Base-by-base conservation (phyloP, 108 stramenopile genomes). In the Bacterosira constricta region DNA sequence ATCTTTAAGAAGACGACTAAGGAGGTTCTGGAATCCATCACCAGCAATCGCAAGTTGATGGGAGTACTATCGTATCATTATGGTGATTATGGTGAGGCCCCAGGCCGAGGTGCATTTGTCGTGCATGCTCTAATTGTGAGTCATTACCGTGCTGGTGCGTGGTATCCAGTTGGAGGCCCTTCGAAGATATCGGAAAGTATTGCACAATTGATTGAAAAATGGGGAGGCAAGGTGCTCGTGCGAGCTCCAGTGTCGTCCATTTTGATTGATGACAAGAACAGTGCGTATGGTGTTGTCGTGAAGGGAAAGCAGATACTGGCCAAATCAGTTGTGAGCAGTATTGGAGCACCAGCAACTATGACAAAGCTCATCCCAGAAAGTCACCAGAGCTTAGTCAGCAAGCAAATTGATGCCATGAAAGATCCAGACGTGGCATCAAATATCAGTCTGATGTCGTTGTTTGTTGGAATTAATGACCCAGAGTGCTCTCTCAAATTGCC, bases 31-130 rank as follows among this genome's bases (percentile, higher is more conserved):
- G 64, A 64, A 3, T 49, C 45, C 35, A 50, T 73, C 21, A 79
- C 78, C n/a, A 74, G 35, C 30, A 60, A 79, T 51, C 34, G 26
- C 20, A 64, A 72, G 36, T 42, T 79, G 38, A 41, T 38, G n/a
- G 70, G 70, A 18, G 71, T 79, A 20, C 25, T 79, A 8, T 63
- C 65, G 21, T 71, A 71, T 38, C 41, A 46, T 20, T 71, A 63
- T 50, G 78, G 78, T 15, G 78, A 79, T 47, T 79, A 72, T 50
- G 78, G 78, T 12, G 71, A 73, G 30, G 7, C 37, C 0, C 70
- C 70, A 23, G 29, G 15, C 18, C 57, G 55, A 27, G 63, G 66
- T 0, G 52, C 52, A 0, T 79, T 72, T 37, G 55, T 56, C 12
- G 56, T 79, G 64, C 54, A 79, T 67, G 72, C 78, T 4, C 37